Base-by-base conservation (phyloP, 129 eudicot genomes). In the Kitagawia praeruptora region DNA sequence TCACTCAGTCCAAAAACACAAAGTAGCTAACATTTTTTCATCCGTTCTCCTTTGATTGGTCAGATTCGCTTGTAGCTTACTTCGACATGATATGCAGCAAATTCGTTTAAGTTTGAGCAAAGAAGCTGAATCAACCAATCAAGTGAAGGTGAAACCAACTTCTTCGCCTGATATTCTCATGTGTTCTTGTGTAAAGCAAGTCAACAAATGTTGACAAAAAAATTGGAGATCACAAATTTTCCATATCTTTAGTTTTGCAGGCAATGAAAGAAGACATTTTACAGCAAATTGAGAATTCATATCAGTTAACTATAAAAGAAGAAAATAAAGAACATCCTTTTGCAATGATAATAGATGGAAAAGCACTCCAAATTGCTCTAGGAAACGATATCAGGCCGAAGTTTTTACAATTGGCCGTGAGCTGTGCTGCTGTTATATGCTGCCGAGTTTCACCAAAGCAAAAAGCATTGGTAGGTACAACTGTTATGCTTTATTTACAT, bases 11-110 rank as follows among this genome's bases (percentile, higher is more conserved):
- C 21, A 66, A 66, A 31, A 13, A 23, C 14, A 67, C 37, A 51
- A 38, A 47, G 18, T 21, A 49, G 70, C 82, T 67, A 41, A 77
- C 23, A 4, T 47, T 45, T 80, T 45, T 10, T 4, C 28, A 77
- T 74, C 73, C 47, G 14, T 80, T 23, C 3, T 11, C 3, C 71
- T 77, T 45, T 71, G 56, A 79, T 69, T 82, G 70, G 80, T 49
- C 73, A 87, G 91, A 71, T 87, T 82, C 49, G 91, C 91, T 83
- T 87, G 88, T 72, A 87, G 91, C 79, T 85, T 87, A 85, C 91
- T 87, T 78, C 85, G 87, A 81, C 88, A 87, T 81, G 91, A 82
- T 78, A 87, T 87, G 91, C 78, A 81, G 51, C 85, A 85, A 82
- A 80, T 87, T 77, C 88, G 83, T 72, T 71, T 87, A 69, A 87